Percentiles rank a stretch among this genome's conserved stretches.
These are phyloP conservation scores for Ceratocystis ficicola DNA, from an alignment of 2,329 filamentous ascomycete genomes.

Conservation along the genomic window DNA sequence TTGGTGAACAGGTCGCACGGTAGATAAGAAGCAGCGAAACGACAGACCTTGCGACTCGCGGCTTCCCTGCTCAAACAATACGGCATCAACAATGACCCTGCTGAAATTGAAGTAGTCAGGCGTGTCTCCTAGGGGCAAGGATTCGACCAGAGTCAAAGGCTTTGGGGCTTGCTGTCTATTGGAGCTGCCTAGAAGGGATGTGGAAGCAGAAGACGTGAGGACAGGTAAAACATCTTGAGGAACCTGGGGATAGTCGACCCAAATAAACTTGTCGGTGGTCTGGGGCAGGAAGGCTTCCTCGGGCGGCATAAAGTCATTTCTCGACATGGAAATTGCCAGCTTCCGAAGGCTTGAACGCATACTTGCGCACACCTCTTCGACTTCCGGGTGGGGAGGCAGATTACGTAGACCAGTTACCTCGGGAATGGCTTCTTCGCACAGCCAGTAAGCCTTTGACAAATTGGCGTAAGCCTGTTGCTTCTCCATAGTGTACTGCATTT, in stretches of 20 bases:
- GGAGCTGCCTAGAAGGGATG: conserved; percentile 38
- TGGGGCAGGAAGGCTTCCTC: conserved; percentile 59
- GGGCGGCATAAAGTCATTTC: conserved; percentile 65
- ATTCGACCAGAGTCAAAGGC: conserved; percentile 42
- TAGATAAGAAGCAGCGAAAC: conserved; percentile 63
- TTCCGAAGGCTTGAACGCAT: conserved; percentile 58
- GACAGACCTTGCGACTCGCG: conserved; percentile 53
- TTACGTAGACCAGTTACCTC: conserved; percentile 37
- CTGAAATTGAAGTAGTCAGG: conserved; percentile 64
- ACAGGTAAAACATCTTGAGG: conserved; percentile 60
- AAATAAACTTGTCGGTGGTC: conserved; percentile 68
- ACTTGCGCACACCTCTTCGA: conserved; percentile 42
- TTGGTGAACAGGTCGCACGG: conserved; percentile 57
- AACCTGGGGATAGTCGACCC: conserved; percentile 64
- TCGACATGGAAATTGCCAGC: conserved; percentile 68
- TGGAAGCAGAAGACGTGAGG: conserved; percentile 37
- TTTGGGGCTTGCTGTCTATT: conserved; percentile 38
- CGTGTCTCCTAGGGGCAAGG: conserved; percentile 67
- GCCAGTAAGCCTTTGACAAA: conserved; percentile 75
- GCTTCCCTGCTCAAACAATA: conserved; percentile 56
- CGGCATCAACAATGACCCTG: conserved; percentile 61
- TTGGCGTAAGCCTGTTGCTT: conserved; percentile 73
- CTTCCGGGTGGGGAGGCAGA: conserved; percentile 35
- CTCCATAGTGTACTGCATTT: conserved; percentile 43
- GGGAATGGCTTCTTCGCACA: conserved; percentile 46